Base-by-base conservation (phyloP, 225 moss, liverwort and hornwort genomes). In the Thuidium tamariscinum region DNA sequence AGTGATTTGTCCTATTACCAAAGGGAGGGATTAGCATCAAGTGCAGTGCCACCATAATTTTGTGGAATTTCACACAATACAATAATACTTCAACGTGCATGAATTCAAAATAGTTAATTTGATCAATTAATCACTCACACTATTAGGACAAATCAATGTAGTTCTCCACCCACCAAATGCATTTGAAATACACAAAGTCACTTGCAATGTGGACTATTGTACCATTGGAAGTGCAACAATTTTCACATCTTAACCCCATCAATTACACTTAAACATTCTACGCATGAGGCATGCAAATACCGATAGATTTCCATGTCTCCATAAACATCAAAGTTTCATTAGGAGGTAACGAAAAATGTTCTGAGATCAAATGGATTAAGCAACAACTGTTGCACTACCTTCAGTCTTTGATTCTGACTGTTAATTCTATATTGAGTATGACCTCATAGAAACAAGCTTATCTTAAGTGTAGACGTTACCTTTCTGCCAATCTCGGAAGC, bases 1-100 rank as follows among this genome's bases (percentile, higher is more conserved):
- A 30, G 0, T 46, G 7, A 48, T 73, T 46, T 48, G 19, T 20
- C 32, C 19, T 7, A 29, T 46, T 46, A 29, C 4, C 29, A 46
- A 5, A 3, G 13, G 11, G 6, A 2, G 22, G 17, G 10, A 17
- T 30, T 3, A 30, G 0, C 46, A 30, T 30, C 0, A 44, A 1
- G 18, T 72, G 7, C 5, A 30, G 1, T 72, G 6, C 10, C 6
- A 46, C 17, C 16, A 72, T 0, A 17, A 29, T 17, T 46, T 72
- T 46, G 17, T 30, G 11, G 2, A 30, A 46, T 29, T 46, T 17
- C 0, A 0, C 10, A 3, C 29, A 29, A 71, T 5, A 72, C 2
- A 0, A 3, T 29, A 17, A 46, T 46, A 18, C 15, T 22, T 29
- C 72, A 46, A 17, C 7, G 19, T 20, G 7, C 4, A 74, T 16